These are phyloP conservation scores for Ceratocystis cubensis DNA, from an alignment of 2,329 filamentous ascomycete genomes.

Conservation along the genomic window DNA sequence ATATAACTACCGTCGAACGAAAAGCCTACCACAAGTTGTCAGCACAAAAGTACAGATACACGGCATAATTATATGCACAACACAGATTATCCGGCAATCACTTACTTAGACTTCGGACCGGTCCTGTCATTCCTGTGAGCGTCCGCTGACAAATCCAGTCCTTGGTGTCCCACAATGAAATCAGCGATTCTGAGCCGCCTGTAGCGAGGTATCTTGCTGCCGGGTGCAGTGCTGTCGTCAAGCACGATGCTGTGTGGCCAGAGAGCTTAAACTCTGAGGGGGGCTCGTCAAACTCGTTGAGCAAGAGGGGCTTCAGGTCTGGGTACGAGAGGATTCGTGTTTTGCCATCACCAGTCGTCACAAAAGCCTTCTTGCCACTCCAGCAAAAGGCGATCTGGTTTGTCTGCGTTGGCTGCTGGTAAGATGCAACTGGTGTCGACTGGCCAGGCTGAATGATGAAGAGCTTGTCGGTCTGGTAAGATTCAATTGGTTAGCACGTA, in stretches of 20 bases:
- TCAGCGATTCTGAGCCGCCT: slow-evolving; percentile 61
- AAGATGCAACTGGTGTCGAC: slow-evolving; percentile 41
- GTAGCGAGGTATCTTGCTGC: slow-evolving; percentile 60
- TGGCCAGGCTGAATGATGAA: slow-evolving; percentile 50
- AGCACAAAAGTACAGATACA: neutral
- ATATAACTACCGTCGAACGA: slow-evolving; percentile 67
- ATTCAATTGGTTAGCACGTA: neutral
- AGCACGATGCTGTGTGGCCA: slow-evolving; percentile 61
- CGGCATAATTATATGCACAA: neutral
- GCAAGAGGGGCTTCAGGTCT: slow-evolving; percentile 43
- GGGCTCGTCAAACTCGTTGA: slow-evolving; percentile 35
- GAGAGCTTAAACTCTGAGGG: slow-evolving; percentile 47
- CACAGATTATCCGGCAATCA: slow-evolving; percentile 17
- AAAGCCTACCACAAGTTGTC: slow-evolving; percentile 41
- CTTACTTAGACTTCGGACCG: slow-evolving; percentile 55
- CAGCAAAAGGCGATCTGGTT: slow-evolving; percentile 66
- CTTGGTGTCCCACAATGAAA: slow-evolving; percentile 64
- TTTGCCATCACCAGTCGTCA: slow-evolving; percentile 58
- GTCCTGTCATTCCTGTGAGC: slow-evolving; percentile 54
- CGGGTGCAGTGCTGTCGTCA: slow-evolving; percentile 57
- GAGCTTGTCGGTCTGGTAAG: slow-evolving; percentile 44
- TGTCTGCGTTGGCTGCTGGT: slow-evolving; percentile 51
- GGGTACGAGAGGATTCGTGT: slow-evolving; percentile 60
- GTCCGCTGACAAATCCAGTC: slow-evolving; percentile 67
- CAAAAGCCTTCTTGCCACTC: slow-evolving; percentile 56